Base-by-base conservation (phyloP, 148 eudicot genomes). In the Simmondsia chinensis region DNA sequence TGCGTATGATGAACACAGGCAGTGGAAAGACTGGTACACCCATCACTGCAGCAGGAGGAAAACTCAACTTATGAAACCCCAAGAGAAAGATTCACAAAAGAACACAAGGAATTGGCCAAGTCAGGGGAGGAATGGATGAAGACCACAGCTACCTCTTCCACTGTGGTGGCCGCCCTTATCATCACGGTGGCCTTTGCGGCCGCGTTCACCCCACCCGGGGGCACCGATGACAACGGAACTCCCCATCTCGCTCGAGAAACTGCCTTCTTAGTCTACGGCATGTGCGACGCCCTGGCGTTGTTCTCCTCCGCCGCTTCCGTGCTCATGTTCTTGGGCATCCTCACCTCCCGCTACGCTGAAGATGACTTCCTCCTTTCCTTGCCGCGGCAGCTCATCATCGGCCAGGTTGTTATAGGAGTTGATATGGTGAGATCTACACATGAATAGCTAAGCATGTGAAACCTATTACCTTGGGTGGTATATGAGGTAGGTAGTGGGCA, bases 341-440 rank as follows among this genome's bases (percentile, higher is more conserved):
- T 68, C 12, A 67, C 63, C 3, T 61, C 67, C 0, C 58, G 63
- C 4, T 68, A 60, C 42, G 65, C 54, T 25, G 55, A 65, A 19
- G 26, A 7, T 10, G 64, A 65, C 35, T 65, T 58, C 33, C 46
- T 51, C 18, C 36, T n/a, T 3, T 48, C 65, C 4, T 23, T 66
- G 13, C 65, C 71, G 7, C 30, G 11, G 19, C 59, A 66, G 41
- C 48, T 66, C 29, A 39, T 66, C 56, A 42, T 19, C 11, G 61
- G 65, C 2, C 33, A 48, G 0, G 32, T 35, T 35, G 27, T n/a
- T n/a, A n/a, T n/a, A n/a, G n/a, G n/a, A n/a, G n/a, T n/a, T n/a
- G n/a, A n/a, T n/a, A n/a, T n/a, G n/a, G n/a, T n/a, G n/a, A n/a
- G n/a, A n/a, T n/a, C n/a, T n/a, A n/a, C n/a, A n/a, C n/a, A n/a